Percentiles rank a stretch among this genome's conserved stretches.
These are phyloP conservation scores for Stenogyne calaminthoides DNA, from an alignment of 305 asterid species.

Conservation along the genomic window DNA sequence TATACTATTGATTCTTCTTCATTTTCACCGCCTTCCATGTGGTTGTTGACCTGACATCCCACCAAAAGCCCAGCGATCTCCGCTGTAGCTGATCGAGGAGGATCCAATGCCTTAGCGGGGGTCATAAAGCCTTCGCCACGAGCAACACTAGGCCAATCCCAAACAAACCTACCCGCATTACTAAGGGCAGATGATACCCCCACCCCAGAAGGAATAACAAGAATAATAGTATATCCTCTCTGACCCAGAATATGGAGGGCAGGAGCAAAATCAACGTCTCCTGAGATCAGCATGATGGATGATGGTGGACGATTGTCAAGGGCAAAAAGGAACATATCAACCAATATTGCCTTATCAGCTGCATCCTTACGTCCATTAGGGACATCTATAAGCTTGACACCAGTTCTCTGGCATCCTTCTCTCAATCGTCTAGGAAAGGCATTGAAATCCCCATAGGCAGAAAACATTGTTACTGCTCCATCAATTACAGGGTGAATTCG, in stretches of 20 bases:
- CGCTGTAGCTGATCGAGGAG: constrained; percentile 46
- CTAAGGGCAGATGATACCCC: constrained; percentile 89
- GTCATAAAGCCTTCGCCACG: constrained; percentile 90
- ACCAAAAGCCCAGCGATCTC: constrained; percentile 47
- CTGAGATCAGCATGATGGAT: constrained; percentile 86
- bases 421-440: constrained; percentile 82
- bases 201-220: constrained; percentile 75
- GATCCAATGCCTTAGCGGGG: constrained; percentile 46
- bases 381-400: constrained; percentile 88
- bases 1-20: constrained; percentile 90
- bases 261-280: constrained; percentile 94
- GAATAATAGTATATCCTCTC: constrained; percentile 88
- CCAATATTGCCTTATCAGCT: constrained; percentile 94
- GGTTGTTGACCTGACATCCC: constrained; percentile 53
- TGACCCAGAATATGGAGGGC: constrained; percentile 97
- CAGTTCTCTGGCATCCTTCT: constrained; percentile 98
- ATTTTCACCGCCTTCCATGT: constrained; percentile 55
- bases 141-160: constrained; percentile 94
- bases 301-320: constrained; percentile 97
- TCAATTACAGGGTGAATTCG: constrained; percentile 71
- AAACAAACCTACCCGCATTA: constrained; percentile 86
- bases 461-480: constrained; percentile 79
- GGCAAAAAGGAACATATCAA: constrained; percentile 97
- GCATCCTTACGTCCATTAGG: constrained; percentile 98
- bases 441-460: constrained; percentile 92